Base-by-base conservation (phyloP, 2,329 filamentous ascomycete species). In the Beauveria sp. region DNA sequence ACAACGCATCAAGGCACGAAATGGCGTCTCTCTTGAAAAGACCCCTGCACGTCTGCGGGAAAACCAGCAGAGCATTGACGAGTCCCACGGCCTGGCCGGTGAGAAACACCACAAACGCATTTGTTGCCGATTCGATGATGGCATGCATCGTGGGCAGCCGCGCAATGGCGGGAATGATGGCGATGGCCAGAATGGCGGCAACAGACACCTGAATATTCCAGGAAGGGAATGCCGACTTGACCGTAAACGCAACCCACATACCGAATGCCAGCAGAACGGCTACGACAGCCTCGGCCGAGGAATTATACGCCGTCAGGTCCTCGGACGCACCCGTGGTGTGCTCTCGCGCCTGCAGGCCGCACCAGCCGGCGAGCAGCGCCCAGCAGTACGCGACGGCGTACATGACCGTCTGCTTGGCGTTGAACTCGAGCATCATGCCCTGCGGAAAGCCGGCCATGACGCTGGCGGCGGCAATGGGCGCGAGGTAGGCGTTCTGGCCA, bases 291-390 rank as follows among this genome's bases (percentile, higher is more conserved):
- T 61, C 58, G 12, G 58, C 58, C 43, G 51, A 55, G 5, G 58
- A 47, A n/a, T 61, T 61, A n/a, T 61, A 61, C 34, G 20, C 51
- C 7, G 24, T 18, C 9, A 55, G 20, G 10, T 28, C 50, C 30
- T 14, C 51, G 3, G 43, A 18, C 6, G 42, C 10, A 14, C n/a
- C 10, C 22, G 58, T 12, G 8, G 58, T 61, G 47, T 61, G 58
- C 22, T 28, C 34, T 5, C 58, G 20, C 40, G 51, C 58, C 51
- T 61, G 58, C 30, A 61, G 10, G 28, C 58, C 58, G 30, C 58
- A 61, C 51, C 58, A 61, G 30, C 58, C 58, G 16, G 58, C 58
- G 18, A 61, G 58, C 28, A 61, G 58, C 34, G 58, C 42, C 58
- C 58, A 61, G 30, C 51, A 61, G 51, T 61, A 61, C n/a, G 58